These are phyloP conservation scores for Grammothele lineata DNA, from an alignment of 768 basidiomycete species.

Conservation along the genomic window DNA sequence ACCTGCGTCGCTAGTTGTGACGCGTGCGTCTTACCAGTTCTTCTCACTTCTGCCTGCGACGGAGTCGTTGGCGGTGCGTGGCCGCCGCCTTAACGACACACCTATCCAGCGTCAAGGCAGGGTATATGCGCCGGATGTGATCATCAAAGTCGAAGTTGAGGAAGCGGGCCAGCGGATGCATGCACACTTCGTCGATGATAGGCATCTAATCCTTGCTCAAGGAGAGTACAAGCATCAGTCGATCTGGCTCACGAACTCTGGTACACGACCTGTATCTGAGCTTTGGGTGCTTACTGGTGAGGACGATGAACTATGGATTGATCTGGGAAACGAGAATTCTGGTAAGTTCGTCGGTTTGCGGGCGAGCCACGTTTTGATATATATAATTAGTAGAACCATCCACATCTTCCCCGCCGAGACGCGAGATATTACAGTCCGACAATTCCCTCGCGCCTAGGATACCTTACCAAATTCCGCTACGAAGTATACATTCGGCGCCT, in stretches of 20 bases:
- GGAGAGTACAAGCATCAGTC: constrained; percentile 60
- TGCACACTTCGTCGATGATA: constrained; percentile 52
- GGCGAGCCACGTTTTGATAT: too few relatives aligned
- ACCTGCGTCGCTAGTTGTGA: constrained; percentile 51
- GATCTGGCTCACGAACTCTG: constrained; percentile 65
- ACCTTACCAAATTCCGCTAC: constrained; percentile 45
- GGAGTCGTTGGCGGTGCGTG: constrained; percentile 68
- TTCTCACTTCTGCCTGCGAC: constrained; percentile 63
- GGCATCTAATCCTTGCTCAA: constrained; percentile 49
- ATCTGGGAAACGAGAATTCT: constrained; percentile 6
- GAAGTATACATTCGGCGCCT: constrained; percentile 19
- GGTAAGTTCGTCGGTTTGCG: background rate
- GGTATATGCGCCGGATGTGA: constrained; percentile 67
- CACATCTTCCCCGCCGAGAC: constrained; percentile 5
- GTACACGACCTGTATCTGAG: constrained; percentile 55
- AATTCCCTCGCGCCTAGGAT: constrained; percentile 49
- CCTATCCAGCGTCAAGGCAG: constrained; percentile 61
- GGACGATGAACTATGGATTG: constrained; percentile 62
- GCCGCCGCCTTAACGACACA: constrained; percentile 74
- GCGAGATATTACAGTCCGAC: constrained; percentile 39
- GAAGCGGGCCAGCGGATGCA: constrained; percentile 61
- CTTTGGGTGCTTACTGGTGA: constrained; percentile 64
- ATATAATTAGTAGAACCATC: constrained; percentile 6
- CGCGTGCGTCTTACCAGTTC: constrained; percentile 62
- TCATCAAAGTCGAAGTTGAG: constrained; percentile 58